phyloP scores from a whole-genome alignment of 345 rosid species.

The Rhodamnia argentea region DNA sequence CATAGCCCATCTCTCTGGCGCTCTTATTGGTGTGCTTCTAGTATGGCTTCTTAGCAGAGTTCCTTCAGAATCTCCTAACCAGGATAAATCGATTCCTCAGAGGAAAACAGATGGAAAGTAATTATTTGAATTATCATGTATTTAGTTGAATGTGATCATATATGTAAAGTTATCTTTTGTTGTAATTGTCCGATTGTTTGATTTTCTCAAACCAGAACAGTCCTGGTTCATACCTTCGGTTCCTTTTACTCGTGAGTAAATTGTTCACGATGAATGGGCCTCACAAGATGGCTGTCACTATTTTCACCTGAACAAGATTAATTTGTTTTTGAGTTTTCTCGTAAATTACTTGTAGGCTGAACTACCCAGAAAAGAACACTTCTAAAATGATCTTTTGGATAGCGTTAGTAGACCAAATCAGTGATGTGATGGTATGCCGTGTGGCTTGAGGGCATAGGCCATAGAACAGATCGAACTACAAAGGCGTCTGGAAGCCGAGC shows the following conservation, averaged over 20 bases:
- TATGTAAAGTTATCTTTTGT: neutral
- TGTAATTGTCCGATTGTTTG: neutral
- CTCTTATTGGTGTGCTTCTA: conserved; percentile 68
- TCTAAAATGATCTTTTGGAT: neutral
- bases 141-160: neutral
- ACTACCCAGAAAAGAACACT: neutral
- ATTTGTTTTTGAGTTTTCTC: neutral
- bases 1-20: conserved; percentile 90
- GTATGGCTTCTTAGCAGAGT: conserved; percentile 77
- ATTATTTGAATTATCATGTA: neutral
- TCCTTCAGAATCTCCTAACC: conserved; percentile 40
- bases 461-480: neutral
- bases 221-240: neutral
- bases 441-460: neutral
- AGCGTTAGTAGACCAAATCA: neutral
- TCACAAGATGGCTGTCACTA: neutral
- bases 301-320: neutral
- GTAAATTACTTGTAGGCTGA: neutral
- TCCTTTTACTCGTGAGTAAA: neutral
- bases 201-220: neutral
- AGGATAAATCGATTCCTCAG: conserved; percentile 7
- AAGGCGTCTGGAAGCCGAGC: neutral
- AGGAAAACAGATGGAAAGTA: conserved; percentile 5
- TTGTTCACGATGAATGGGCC: neutral
- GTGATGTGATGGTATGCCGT: neutral